Base-by-base conservation (phyloP, 2,329 filamentous ascomycete species). In the Mariannaea sp. region DNA sequence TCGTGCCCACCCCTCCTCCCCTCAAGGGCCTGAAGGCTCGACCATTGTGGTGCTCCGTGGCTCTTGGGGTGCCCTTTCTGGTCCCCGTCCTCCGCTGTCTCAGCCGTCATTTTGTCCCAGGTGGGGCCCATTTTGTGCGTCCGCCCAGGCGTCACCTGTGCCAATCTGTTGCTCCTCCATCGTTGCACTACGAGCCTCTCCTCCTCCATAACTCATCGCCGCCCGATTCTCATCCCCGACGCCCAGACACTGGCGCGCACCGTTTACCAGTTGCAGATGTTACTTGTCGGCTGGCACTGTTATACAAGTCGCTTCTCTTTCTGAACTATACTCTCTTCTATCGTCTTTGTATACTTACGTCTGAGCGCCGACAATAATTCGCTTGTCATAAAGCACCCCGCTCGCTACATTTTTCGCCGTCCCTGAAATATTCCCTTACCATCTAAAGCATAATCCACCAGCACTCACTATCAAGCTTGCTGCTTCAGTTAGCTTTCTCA, bases 61-160 rank as follows among this genome's bases (percentile, higher is more conserved):
- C 55, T 53, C 50, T 57, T 57, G 56, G n/a, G 53, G 54, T 61
- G 55, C 52, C 54, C 54, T 61, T 62, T 57, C 46, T 40, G 53
- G 51, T 58, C 53, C 55, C 59, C 55, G 50, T 60, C 57, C 48
- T 66, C 56, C 55, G 54, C 63, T 68, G 66, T 65, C 64, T 68
- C 64, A 60, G 58, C 66, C 67, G 58, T 64, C 68, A 68, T 69
- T 64, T 67, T 61, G 62, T 65, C 59, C 64, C 58, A 66, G 60
- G 67, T 70, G 66, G 67, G 67, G 65, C 59, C 46, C 45, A 60
- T 68, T 62, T 61, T 64, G 61, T 68, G 59, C 65, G 65, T 62
- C 61, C 61, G 58, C 59, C 61, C 53, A 65, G 61, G 64, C 64
- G 64, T 66, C 64, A 66, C 64, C 64, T 66, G 62, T 66, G 62